phyloP scores from a whole-genome alignment of 352 stramenopile genomes.

The Pythium sukuiense region DNA sequence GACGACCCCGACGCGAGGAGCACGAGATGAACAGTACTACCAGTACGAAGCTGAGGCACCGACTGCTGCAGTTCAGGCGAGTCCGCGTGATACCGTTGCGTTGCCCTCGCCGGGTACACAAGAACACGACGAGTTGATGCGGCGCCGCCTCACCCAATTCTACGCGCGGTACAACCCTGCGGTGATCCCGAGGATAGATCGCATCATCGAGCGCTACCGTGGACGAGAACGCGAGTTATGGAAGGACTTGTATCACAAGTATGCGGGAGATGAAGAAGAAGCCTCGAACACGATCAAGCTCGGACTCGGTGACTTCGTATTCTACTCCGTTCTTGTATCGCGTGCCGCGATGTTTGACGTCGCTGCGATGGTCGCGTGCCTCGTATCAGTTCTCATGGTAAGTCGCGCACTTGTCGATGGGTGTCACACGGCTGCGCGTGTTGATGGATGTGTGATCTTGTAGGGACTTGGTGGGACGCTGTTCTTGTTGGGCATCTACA shows the following conservation, averaged over 20 bases:
- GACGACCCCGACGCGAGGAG: background rate
- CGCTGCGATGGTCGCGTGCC: conserved; percentile 92
- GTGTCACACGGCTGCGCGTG: too few species aligned
- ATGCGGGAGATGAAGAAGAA: conserved; percentile 57
- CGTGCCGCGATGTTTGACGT: conserved; percentile 96
- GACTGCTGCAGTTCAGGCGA: background rate
- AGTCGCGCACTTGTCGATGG: conserved; percentile 8
- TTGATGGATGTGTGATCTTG: conserved; percentile 3
- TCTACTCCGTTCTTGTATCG: conserved; percentile 98
- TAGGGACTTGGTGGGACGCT: conserved; percentile 93
- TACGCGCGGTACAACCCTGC: conserved; percentile 71
- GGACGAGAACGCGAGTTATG: conserved; percentile 75
- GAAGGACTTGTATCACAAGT: conserved; percentile 77
- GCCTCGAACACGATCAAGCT: conserved; percentile 91
- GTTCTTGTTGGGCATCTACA: conserved; percentile 94
- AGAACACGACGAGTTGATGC: conserved; percentile 33
- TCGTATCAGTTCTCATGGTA: conserved; percentile 93
- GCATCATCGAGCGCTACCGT: conserved; percentile 73
- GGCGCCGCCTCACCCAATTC: conserved; percentile 56
- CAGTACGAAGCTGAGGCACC: conserved; percentile 61
- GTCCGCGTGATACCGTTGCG: background rate
- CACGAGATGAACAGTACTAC: conserved; percentile 46
- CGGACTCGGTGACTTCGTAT: conserved; percentile 98
- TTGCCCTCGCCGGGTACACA: background rate
- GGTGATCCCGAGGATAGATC: conserved; percentile 62